Evolutionary conservation across 148 eudicot genomes (phyloP).

Genomic region (Silene uniflora): DNA sequence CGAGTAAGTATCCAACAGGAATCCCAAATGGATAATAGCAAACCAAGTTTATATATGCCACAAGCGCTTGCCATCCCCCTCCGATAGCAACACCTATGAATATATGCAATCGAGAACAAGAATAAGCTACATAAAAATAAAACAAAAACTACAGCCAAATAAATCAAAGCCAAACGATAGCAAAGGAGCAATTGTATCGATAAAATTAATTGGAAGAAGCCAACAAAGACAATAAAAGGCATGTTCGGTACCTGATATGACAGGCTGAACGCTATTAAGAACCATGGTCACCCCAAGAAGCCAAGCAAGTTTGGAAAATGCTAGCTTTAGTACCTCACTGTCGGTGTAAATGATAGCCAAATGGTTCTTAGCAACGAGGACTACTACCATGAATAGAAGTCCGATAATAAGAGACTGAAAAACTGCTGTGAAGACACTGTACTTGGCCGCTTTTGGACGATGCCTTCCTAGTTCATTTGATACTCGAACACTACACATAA

Average conservation of each 20-base stretch:
- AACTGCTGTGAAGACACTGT: slow-evolving; percentile 54
- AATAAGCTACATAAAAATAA: too few species aligned
- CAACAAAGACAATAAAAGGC: too few species aligned
- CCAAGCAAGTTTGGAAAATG: slow-evolving; percentile 57
- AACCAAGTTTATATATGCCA: slow-evolving; percentile 72
- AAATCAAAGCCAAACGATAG: too few species aligned
- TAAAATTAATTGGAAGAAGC: too few species aligned
- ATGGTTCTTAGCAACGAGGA: slow-evolving; percentile 42
- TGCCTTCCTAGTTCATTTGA: slow-evolving; percentile 73
- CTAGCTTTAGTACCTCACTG: slow-evolving; percentile 47
- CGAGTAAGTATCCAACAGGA: slow-evolving; percentile 62
- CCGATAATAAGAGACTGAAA: slow-evolving; percentile 70
- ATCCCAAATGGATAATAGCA: slow-evolving; percentile 67
- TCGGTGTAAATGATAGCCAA: slow-evolving; percentile 57
- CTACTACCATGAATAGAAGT: slow-evolving; percentile 43
- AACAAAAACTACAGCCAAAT: too few species aligned
- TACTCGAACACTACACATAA: slow-evolving; percentile 58
- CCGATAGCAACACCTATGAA: slow-evolving; percentile 74
- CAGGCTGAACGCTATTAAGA: slow-evolving; percentile 81
- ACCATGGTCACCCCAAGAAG: slow-evolving; percentile 79
- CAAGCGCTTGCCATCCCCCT: slow-evolving; percentile 84
- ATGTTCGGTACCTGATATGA: slow-evolving; percentile 61
- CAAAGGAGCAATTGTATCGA: too few species aligned
- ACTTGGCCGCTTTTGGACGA: slow-evolving; percentile 65
- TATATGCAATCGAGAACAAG: too few species aligned